Evolutionary conservation across 495 filamentous ascomycete genomes (phyloP).

Genomic region (Neurospora sp.): DNA sequence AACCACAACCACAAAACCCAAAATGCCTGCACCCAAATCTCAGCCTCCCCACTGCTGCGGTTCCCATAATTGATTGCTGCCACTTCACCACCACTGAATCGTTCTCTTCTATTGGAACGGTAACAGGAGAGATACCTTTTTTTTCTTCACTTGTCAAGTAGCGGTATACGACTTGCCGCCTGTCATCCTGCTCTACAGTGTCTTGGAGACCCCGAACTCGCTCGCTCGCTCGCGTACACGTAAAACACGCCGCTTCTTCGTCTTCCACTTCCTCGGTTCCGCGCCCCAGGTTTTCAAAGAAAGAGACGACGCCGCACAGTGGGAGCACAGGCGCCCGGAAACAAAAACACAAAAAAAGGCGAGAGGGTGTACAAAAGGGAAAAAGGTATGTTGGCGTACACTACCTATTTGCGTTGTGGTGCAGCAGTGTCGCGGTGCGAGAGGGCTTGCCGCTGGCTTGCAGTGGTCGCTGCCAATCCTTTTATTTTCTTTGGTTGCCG

Average conservation of each 20-base stretch:
- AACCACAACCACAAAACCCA: not conserved
- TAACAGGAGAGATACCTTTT: not conserved
- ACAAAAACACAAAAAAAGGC: not conserved
- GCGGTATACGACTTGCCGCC: not conserved
- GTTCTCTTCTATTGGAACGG: not conserved
- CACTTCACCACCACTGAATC: not conserved
- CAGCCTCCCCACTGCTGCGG: not conserved
- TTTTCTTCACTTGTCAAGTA: not conserved
- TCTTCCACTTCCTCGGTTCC: not conserved
- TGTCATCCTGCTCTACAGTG: not conserved
- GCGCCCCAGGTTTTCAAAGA: not conserved
- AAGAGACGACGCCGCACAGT: not conserved
- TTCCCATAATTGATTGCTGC: not conserved
- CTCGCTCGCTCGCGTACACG: not conserved
- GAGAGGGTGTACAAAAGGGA: not conserved
- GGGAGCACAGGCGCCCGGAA: not conserved
- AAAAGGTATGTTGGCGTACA: not conserved
- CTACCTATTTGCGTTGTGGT: not conserved
- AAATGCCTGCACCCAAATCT: not conserved
- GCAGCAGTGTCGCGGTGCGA: not conserved
- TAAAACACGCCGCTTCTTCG: not conserved
- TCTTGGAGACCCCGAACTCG: not conserved
- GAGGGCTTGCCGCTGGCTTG: not conserved
- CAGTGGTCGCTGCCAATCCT: not conserved
- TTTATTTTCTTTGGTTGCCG: not conserved